Percentiles rank a stretch among this genome's conserved stretches.
phyloP scores from a whole-genome alignment of 2,329 filamentous ascomycete genomes.

The Cladophialophora carrionii region DNA sequence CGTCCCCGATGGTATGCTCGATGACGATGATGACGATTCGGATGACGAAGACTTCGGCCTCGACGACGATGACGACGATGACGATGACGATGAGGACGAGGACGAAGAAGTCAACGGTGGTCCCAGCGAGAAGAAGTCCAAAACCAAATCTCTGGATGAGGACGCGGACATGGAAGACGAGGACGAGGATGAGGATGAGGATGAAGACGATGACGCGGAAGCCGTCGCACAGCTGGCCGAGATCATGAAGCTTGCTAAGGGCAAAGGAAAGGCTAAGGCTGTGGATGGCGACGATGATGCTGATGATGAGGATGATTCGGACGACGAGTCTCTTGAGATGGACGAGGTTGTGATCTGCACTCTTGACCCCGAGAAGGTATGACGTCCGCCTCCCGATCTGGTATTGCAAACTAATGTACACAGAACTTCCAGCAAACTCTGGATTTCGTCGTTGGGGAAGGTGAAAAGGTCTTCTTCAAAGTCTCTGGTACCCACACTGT shows the following conservation, averaged over 20 bases:
- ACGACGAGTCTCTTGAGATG: constrained; percentile 62
- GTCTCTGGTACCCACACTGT: constrained; percentile 87
- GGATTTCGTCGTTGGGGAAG: constrained; percentile 86
- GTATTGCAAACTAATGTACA: constrained; percentile 8
- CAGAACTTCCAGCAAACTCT: constrained; percentile 94
- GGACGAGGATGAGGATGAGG: constrained; percentile 72
- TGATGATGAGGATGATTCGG: constrained; percentile 52
- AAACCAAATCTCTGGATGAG: constrained; percentile 73
- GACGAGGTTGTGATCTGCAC: constrained; percentile 91
- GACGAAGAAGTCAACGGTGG: constrained; percentile 59
- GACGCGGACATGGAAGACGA: constrained; percentile 72
- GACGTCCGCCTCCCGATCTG: constrained; percentile 16
- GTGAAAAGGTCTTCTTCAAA: constrained; percentile 89
- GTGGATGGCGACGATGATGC: constrained; percentile 66
- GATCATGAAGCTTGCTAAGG: constrained; percentile 55
- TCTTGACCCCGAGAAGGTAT: constrained; percentile 86
- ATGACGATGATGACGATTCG: constrained; percentile 60
- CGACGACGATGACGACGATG: constrained; percentile 48
- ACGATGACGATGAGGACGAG: constrained; percentile 57
- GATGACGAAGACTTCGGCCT: constrained; percentile 46
- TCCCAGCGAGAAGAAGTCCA: constrained; percentile 89
- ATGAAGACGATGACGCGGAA: constrained; percentile 56
- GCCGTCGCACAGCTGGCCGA: constrained; percentile 56
- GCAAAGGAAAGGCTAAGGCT: constrained; percentile 74
- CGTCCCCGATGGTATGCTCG: constrained; percentile 60